A percentile compares a stretch with the other conserved stretches of the same genome.
These are phyloP conservation scores for Teratosphaeria viscida DNA, from an alignment of 2,329 filamentous ascomycete genomes.

Conservation along the genomic window DNA sequence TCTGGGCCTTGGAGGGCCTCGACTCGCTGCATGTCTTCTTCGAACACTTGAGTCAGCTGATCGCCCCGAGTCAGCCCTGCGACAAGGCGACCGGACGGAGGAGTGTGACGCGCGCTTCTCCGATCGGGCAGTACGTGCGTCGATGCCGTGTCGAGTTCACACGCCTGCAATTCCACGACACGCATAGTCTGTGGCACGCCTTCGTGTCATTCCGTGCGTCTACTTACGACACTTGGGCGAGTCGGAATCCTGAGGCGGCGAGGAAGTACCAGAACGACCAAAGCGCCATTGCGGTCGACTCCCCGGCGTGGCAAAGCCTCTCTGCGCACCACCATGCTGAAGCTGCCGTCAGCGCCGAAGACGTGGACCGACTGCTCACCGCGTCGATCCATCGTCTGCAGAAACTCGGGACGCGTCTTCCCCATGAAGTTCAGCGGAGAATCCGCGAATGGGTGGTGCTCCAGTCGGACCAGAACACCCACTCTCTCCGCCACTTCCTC, in stretches of 20 bases:
- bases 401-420: slow-evolving; percentile 67
- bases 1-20: slow-evolving; percentile 78
- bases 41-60: slow-evolving; percentile 40
- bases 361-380: slow-evolving; percentile 50
- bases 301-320: background rate
- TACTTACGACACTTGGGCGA: slow-evolving; percentile 53
- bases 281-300: background rate
- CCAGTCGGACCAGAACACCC: slow-evolving; percentile 17
- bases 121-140: slow-evolving; percentile 71
- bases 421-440: slow-evolving; percentile 59
- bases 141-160: slow-evolving; percentile 70
- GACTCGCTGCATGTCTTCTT: slow-evolving; percentile 63
- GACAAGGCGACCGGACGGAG: background rate
- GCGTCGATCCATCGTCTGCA: slow-evolving; percentile 86
- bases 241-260: slow-evolving; percentile 37
- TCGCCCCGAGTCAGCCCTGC: slow-evolving; percentile 2
- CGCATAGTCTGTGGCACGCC: slow-evolving; percentile 66
- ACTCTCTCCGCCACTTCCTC: slow-evolving; percentile 24
- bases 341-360: slow-evolving; percentile 13
- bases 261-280: slow-evolving; percentile 2
- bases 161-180: slow-evolving; percentile 68
- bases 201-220: slow-evolving; percentile 74
- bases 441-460: slow-evolving; percentile 40
- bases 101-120: slow-evolving; percentile 57
- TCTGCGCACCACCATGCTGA: background rate